Evolutionary conservation across 352 stramenopile genomes (phyloP), one percentile per base, ranked within the genome.

Genomic region (Plasmopara viticola): DNA sequence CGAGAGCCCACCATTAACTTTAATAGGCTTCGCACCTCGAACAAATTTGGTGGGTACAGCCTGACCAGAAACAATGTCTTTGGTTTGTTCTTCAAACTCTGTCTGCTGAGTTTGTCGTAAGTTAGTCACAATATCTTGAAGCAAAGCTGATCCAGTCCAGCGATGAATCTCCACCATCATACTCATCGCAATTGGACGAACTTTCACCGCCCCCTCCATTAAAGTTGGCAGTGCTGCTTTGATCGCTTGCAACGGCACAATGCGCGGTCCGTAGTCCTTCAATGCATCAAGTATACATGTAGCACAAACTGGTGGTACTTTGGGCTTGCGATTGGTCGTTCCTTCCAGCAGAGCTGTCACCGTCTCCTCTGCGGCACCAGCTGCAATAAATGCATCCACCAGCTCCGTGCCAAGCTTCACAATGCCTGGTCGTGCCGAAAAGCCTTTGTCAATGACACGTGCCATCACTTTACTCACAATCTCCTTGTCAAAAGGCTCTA

Each of bases 281-380:
- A 95, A 66, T 7, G 73, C 68, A 33, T 94, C 83, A 0, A 93
- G 53, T 10, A 84, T 78, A 45, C 64, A 76, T 3, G 64, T 60
- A 0, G 78, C 62, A 72, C 85, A 94, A 0, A 78, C 81, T 9
- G 85, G 81, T 15, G 85, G 83, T 0, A 92, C 83, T 29, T 95
- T 95, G 1, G 83, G 85, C 47, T 95, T 95, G 38, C 86, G 86
- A 56, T 94, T 91, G 38, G 84, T 87, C 2, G 82, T 88, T 28
- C 83, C 85, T 80, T 94, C 83, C 17, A 95, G 65, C 1, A 95
- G 51, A 17, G 81, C 74, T 5, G 35, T 61, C 9, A 91, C 66
- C 5, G 85, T 94, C 37, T 90, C 75, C 59, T 92, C 81, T 0
- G 70, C 82, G 7, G 82, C 84, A 14, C 83, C 81, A 7, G 70